phyloP scores from a whole-genome alignment of 768 basidiomycete species.

The Tulasnella sp. region DNA sequence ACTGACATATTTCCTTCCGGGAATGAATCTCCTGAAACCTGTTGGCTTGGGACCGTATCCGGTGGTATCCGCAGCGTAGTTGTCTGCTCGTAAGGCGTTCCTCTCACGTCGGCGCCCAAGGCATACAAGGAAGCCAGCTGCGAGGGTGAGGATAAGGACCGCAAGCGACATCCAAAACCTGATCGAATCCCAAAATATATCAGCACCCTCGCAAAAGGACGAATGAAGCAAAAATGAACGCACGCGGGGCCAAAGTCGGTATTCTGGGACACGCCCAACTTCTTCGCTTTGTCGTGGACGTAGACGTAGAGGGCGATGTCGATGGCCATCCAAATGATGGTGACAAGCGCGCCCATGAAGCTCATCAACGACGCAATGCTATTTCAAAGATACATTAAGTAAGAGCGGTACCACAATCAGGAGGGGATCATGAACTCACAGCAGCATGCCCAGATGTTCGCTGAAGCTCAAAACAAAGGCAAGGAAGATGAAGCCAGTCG shows the following conservation, averaged over 20 bases:
- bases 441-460: constrained; percentile 37
- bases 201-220: neutral
- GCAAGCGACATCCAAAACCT: constrained; percentile 68
- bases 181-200: neutral
- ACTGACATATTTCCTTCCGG: neutral
- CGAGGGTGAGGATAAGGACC: constrained; percentile 48
- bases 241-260: constrained; percentile 57
- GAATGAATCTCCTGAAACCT: neutral
- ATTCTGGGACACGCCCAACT: constrained; percentile 36
- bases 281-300: constrained; percentile 46
- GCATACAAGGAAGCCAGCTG: constrained; percentile 61
- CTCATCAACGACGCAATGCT: constrained; percentile 38
- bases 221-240: constrained; percentile 19
- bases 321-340: constrained; percentile 63
- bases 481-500: constrained; percentile 46
- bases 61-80: neutral
- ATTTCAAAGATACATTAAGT: too few relatives aligned
- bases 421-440: constrained; percentile 21
- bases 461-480: constrained; percentile 56
- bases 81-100: neutral
- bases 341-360: constrained; percentile 57
- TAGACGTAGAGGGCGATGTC: constrained; percentile 64
- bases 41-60: neutral
- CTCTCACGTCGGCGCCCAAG: constrained; percentile 49
- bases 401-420: neutral